Base-by-base conservation (phyloP, 139 green algal species). In the Astrephomene gubernaculifera region DNA sequence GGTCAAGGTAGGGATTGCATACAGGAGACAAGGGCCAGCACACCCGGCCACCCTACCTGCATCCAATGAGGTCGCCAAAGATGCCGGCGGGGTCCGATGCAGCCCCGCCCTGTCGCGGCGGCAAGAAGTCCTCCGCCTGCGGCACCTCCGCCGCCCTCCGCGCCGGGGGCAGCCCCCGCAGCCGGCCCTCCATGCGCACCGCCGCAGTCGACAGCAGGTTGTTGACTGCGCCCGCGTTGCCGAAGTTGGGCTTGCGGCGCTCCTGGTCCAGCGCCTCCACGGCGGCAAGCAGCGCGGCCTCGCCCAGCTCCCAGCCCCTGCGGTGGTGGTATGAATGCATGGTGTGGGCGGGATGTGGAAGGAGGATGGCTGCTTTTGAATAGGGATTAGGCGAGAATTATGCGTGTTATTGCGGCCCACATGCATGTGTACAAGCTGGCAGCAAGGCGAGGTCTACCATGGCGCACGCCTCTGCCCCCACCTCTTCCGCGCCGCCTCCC, bases 161-260 rank as follows among this genome's bases (percentile, higher is more conserved):
- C n/a, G 17, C 44, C 9, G 79, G 8, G 6, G 54, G 8, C 52
- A 75, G 31, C 2, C 14, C 38, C 4, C 83, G 54, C 38, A 78
- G 52, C 49, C 81, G 60, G 9, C 38, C 61, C 82, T 90, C 82
- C 87, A 88, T 87, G 54, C 87, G 75, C 60, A 79, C 24, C 2
- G 78, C 76, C 2, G 63, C 89, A 6, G 22, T 31, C 10, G 73
- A 35, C 67, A 93, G 85, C 81, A 93, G 85, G 85, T 91, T 93
- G 70, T 91, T 91, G 25, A 93, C 90, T 0, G 90, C 78, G 39
- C 89, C 89, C 10, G 87, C 90, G 64, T 93, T 93, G 68, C 90
- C 90, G 79, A 93, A 93, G 90, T 93, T 93, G 65, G 87, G 90
- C 45, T 84, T 83, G 61, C 84, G 80, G 17, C 78, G 54, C 79